These are phyloP conservation scores for Boletales sp. DNA, from an alignment of 768 basidiomycete species.

Conservation along the genomic window DNA sequence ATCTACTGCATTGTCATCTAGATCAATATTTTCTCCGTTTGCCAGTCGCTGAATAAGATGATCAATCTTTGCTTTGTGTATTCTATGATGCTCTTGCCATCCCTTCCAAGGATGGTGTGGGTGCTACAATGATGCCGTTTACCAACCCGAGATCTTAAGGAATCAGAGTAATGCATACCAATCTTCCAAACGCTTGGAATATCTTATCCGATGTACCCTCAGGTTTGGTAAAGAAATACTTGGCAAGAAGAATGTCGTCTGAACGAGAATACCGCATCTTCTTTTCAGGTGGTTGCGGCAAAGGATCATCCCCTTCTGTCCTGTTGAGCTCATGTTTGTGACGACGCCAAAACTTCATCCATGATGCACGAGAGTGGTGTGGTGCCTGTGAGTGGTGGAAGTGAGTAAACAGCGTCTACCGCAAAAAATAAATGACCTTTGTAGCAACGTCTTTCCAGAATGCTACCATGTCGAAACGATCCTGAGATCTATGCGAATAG, in stretches of 20 bases:
- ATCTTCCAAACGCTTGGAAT: constrained; percentile 74
- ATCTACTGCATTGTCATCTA: constrained; percentile 24
- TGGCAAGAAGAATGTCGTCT: constrained; percentile 78
- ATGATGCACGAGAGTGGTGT: constrained; percentile 87
- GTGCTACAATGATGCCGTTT: constrained; percentile 44
- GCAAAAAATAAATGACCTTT: constrained; percentile 42
- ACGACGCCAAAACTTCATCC: constrained; percentile 91
- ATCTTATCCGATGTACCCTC: constrained; percentile 82
- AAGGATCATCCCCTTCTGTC: constrained; percentile 61
- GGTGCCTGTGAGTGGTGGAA: constrained; percentile 54
- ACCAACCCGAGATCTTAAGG: not conserved
- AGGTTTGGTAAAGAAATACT: constrained; percentile 66
- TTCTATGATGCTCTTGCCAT: constrained; percentile 89
- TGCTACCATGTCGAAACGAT: constrained; percentile 66
- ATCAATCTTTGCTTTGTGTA: constrained; percentile 84
- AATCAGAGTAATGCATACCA: constrained; percentile 40
- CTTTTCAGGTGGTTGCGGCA: constrained; percentile 78
- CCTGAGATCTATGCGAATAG: constrained; percentile 42
- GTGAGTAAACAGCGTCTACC: constrained; percentile 2
- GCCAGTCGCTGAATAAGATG: constrained; percentile 63
- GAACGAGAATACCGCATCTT: constrained; percentile 81
- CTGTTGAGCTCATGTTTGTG: constrained; percentile 81
- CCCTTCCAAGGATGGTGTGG: constrained; percentile 93
- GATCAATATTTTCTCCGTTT: constrained; percentile 53
- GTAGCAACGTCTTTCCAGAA: constrained; percentile 77